Evolutionary conservation across 306 rosid species (phyloP), one percentile per base, ranked within the genome.

Genomic region (Trichosanthes truncata): DNA sequence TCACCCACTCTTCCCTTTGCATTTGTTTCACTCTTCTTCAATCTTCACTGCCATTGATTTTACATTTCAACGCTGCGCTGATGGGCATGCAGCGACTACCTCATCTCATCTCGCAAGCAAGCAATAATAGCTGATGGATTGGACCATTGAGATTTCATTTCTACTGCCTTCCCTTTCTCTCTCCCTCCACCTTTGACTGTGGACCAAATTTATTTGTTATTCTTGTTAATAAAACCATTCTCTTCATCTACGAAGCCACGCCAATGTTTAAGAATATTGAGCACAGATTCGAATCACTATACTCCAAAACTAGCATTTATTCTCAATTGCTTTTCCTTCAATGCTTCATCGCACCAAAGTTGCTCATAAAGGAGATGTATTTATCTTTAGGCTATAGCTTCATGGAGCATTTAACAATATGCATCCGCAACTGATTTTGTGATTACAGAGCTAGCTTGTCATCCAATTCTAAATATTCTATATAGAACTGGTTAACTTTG

Each of bases 11-110:
- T 74, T 25, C 14, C 43, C 41, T 29, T 56, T 20, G 25, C 51
- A 77, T 77, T 77, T 77, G 80, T 77, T 59, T 77, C 71, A 57
- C 71, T 77, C 72, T 77, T 13, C 68, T 36, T 40, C 55, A 38
- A 12, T 7, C 57, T 76, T 59, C 53, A 41, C 80, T 77, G 80
- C 41, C 71, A 59, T 77, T 77, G 80, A 59, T 57, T 77, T 77
- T 59, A 77, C 80, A 59, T 36, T 41, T 43, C 76, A 43, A 71
- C 56, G 18, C 56, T 45, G 56, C 26, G 15, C 46, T 65, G 72
- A 65, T 65, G 72, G 72, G 52, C 74, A 68, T 68, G 74, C 74
- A 68, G 51, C 74, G 31, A 40, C 51, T 45, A 45, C 35, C 51
- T 20, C 76, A 21, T 3, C 52, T 7, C 76, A 69, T 69, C 76